These are phyloP conservation scores for Xanthoconium purpureum DNA, from an alignment of 768 basidiomycete genomes.

Conservation along the genomic window DNA sequence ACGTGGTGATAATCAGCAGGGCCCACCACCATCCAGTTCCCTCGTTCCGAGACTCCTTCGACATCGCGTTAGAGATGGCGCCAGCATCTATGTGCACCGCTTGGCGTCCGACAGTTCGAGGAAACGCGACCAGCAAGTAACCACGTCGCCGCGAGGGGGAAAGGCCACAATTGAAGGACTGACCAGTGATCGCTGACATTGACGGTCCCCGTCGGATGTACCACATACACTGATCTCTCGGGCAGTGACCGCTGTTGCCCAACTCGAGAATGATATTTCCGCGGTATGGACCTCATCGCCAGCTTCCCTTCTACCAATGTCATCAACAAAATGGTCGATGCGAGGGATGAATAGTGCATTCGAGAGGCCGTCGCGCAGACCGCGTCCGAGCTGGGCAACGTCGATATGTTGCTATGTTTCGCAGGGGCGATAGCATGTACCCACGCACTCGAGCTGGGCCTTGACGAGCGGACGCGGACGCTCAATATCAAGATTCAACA, in stretches of 20 bases:
- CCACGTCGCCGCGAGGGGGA: background rate
- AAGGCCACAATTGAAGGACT: background rate
- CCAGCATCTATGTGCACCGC: constrained; percentile 17
- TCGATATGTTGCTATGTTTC: constrained; percentile 42
- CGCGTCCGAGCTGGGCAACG: constrained; percentile 28
- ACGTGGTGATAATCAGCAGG: no score
- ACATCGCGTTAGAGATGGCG: no score
- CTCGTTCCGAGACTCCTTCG: no score
- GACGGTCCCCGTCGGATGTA: background rate
- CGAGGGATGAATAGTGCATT: constrained; percentile 22
- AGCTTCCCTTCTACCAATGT: constrained; percentile 33
- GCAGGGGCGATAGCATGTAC: constrained; percentile 35
- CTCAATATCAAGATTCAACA: constrained; percentile 36
- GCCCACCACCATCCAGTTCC: no score
- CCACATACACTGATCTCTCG: background rate
- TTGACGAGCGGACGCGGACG: constrained; percentile 19
- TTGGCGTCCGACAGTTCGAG: constrained; percentile 36
- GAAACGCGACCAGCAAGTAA: constrained; percentile 40
- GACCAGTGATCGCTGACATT: background rate
- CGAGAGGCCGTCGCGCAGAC: constrained; percentile 30
- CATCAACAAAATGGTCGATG: constrained; percentile 34
- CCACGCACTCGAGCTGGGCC: constrained; percentile 32
- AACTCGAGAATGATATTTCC: no score
- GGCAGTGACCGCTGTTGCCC: constrained; percentile 38
- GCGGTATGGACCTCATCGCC: constrained; percentile 16